Percentiles rank a stretch among this genome's conserved stretches.
phyloP scores from a whole-genome alignment of 495 filamentous ascomycete species.

The Podospora pseudocomata region DNA sequence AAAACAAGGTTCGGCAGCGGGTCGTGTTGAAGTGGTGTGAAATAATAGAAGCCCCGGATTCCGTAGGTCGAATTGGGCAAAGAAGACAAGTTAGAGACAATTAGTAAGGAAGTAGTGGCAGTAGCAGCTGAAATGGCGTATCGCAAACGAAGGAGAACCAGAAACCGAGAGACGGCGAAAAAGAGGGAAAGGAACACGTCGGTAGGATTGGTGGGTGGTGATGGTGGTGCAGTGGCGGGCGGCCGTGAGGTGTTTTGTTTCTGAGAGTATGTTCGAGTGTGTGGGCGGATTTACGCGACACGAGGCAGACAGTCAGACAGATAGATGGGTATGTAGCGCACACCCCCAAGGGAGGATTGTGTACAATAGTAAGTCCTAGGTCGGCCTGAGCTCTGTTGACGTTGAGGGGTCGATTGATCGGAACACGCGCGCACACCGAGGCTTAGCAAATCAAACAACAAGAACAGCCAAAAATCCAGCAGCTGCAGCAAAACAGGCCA shows the following conservation, averaged over 20 bases:
- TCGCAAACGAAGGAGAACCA: slow-evolving; percentile 11
- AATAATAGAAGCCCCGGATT: slow-evolving; percentile 3
- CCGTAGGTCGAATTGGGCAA: neutral
- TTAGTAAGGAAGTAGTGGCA: slow-evolving; percentile 12
- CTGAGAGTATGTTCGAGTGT: slow-evolving; percentile 10
- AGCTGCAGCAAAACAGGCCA: slow-evolving; percentile 8
- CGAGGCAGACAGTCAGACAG: neutral
- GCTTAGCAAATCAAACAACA: slow-evolving; percentile 32
- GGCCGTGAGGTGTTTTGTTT: slow-evolving; percentile 5
- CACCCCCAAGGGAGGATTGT: neutral
- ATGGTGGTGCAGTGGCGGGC: slow-evolving; percentile 7
- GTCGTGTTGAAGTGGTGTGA: slow-evolving; percentile 11
- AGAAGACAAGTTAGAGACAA: slow-evolving; percentile 11
- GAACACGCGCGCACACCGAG: slow-evolving; percentile 23
- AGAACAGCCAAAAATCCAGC: neutral
- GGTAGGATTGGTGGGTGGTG: slow-evolving; percentile 4
- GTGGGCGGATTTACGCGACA: slow-evolving; percentile 20
- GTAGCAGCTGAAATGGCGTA: slow-evolving; percentile 4
- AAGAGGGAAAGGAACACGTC: slow-evolving; percentile 9
- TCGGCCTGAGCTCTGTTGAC: slow-evolving; percentile 9
- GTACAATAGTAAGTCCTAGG: neutral
- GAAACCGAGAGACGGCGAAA: slow-evolving; percentile 1
- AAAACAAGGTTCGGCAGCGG: slow-evolving; percentile 21
- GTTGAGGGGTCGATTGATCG: slow-evolving; percentile 23
- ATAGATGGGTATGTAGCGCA: neutral